These are phyloP conservation scores for Ichthyophonus hoferi DNA, from an alignment of 208 protist species.

Conservation along the genomic window DNA sequence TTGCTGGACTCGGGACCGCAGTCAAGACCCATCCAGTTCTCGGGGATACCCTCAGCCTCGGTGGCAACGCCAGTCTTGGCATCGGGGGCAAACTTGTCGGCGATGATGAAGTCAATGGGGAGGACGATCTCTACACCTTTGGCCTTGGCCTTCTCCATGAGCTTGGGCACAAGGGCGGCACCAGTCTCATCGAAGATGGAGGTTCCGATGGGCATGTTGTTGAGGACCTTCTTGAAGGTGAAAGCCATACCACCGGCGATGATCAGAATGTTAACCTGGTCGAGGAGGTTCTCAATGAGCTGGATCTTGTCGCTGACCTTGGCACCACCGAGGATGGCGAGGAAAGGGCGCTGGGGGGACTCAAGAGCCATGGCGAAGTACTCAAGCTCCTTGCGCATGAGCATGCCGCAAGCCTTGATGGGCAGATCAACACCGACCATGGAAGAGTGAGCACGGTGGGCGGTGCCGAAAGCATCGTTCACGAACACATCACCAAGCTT, in stretches of 20 bases:
- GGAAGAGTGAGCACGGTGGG: slow-evolving; percentile 91
- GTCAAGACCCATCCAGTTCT: slow-evolving; percentile 86
- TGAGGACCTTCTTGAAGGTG: slow-evolving; percentile 85
- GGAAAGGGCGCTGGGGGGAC: slow-evolving; percentile 75
- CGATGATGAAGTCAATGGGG: slow-evolving; percentile 90
- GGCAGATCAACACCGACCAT: slow-evolving; percentile 71
- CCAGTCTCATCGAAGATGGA: slow-evolving; percentile 87
- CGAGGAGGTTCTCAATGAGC: slow-evolving; percentile 96
- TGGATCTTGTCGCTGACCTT: slow-evolving; percentile 98
- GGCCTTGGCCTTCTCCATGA: slow-evolving; percentile 87
- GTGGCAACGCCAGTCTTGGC: slow-evolving; percentile 34
- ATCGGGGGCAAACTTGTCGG: slow-evolving; percentile 66
- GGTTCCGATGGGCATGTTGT: slow-evolving; percentile 45
- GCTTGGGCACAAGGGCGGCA: slow-evolving; percentile 59
- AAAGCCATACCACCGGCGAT: slow-evolving; percentile 98
- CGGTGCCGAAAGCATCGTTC: slow-evolving; percentile 97
- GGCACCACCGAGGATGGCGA: slow-evolving; percentile 92
- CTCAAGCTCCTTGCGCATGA: slow-evolving; percentile 97
- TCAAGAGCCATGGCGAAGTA: slow-evolving; percentile 85
- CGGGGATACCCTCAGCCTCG: slow-evolving; percentile 68
- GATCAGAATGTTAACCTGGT: slow-evolving; percentile 93
- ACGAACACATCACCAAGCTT: slow-evolving; percentile 94
- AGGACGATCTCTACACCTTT: slow-evolving; percentile 91
- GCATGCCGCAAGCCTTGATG: slow-evolving; percentile 85
- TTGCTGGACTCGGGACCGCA: slow-evolving; percentile 81